These are phyloP conservation scores for Fusarium sp. DNA, from an alignment of 2,329 filamentous ascomycete genomes.

Conservation along the genomic window DNA sequence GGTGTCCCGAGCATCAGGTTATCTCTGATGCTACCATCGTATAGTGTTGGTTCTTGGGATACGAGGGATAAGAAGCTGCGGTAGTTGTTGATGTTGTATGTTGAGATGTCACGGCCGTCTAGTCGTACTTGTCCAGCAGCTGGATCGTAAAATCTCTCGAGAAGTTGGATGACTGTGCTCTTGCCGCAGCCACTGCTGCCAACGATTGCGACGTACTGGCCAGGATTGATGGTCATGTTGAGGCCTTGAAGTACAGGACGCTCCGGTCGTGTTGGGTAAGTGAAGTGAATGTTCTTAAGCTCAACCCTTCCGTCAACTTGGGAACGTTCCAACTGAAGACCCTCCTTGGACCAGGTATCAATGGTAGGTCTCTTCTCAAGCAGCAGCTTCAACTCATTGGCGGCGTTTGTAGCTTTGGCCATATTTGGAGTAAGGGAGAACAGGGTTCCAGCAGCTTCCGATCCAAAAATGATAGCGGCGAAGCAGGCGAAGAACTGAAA, in stretches of 20 bases:
- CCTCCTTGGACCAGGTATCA: conserved; percentile 72
- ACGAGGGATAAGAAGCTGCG: conserved; percentile 44
- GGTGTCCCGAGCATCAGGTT: conserved; percentile 66
- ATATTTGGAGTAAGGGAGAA: conserved; percentile 91
- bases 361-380: conserved; percentile 83
- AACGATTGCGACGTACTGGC: conserved; percentile 57
- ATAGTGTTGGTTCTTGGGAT: conserved; percentile 48
- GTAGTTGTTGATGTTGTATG: conserved; percentile 38
- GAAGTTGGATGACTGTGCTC: conserved; percentile 64
- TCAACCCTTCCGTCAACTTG: conserved; percentile 74
- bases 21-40: conserved; percentile 61
- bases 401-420: conserved; percentile 85
- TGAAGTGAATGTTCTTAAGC: conserved; percentile 71
- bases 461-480: conserved; percentile 60
- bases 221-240: conserved; percentile 62
- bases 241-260: conserved; percentile 73
- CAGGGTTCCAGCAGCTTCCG: conserved; percentile 85
- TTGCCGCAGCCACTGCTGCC: conserved; percentile 63
- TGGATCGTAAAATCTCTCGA: conserved; percentile 66
- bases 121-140: neutral
- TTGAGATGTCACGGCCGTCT: conserved; percentile 32
- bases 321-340: conserved; percentile 56
- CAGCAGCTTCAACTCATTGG: conserved; percentile 79
- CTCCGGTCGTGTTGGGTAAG: conserved; percentile 76
- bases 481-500: conserved; percentile 39